Evolutionary conservation across 2,329 filamentous ascomycete species (phyloP), one percentile per base, ranked within the genome.

Genomic region (Claviceps pusilla): DNA sequence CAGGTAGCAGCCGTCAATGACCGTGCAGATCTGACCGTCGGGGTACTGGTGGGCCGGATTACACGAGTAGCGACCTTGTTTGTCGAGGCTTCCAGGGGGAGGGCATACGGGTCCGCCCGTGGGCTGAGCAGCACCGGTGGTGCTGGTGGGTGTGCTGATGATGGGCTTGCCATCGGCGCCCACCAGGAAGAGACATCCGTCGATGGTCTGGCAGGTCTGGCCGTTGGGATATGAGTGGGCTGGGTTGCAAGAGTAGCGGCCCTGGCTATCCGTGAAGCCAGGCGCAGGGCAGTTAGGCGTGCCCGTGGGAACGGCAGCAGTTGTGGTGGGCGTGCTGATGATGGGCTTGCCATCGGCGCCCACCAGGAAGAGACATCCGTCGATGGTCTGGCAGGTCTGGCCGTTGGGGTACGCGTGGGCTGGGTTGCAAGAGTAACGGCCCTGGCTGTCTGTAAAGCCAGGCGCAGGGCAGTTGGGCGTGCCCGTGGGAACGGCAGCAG

Each of bases 221-320:
- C 57, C 57, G 35, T 51, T 50, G 47, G 59, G 59, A 46, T 60
- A 60, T 48, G 58, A 48, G 29, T 59, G 57, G 9, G 57, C 59
- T n/a, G 59, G 59, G 59, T 60, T 60, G 59, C 59, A 61, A 29
- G 52, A 54, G 56, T 60, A 60, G 29, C 58, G 54, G 49, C 59
- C 59, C 31, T 55, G 33, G 51, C 39, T 42, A 47, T 57, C 56
- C 16, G 52, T 57, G 51, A 33, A 14, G 49, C 55, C 42, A 47
- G 56, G 48, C 6, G 45, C 53, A n/a, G 52, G 52, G 39, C 52
- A 54, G 7, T 12, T 11, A 24, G 28, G 7, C 7, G 16, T 37
- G 33, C 7, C 10, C 10, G n/a, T n/a, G 16, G 35, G 9, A 7
- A 11, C 9, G 43, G 7, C 19, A 45, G 19, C 11, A 7, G 37